Conservation (phyloP, 2,329 filamentous ascomycete species). For the Neofusicoccum kwambonambiense region DNA sequence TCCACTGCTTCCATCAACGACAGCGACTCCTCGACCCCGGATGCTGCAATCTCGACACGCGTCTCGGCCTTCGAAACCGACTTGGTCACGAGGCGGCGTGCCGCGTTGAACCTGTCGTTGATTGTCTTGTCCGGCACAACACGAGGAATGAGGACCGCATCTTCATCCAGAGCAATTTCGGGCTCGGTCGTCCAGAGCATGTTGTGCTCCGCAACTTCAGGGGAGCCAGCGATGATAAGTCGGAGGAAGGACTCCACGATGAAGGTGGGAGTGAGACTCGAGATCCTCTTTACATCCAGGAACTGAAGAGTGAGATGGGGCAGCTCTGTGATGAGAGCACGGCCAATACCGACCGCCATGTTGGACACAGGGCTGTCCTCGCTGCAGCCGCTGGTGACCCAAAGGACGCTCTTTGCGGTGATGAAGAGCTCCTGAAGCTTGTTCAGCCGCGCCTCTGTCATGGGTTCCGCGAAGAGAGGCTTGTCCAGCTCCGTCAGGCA, state of each 20-base stretch:
- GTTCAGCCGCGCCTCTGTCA: background rate
- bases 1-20: background rate
- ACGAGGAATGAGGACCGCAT: background rate
- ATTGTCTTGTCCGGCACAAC: background rate
- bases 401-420: background rate
- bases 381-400: background rate
- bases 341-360: slow-evolving; percentile 21
- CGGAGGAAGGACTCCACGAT: background rate
- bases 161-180: background rate
- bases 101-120: background rate
- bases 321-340: slow-evolving; percentile 21
- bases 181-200: slow-evolving; percentile 5
- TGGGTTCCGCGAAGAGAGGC: background rate
- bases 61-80: background rate
- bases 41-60: background rate
- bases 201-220: background rate
- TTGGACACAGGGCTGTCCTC: background rate
- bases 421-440: background rate
- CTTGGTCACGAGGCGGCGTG: background rate
- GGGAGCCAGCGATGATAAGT: background rate
- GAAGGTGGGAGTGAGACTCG: background rate
- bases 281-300: slow-evolving; percentile 22
- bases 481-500: background rate
- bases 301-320: slow-evolving; percentile 23
- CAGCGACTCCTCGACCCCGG: background rate